Evolutionary conservation across 2,329 filamentous ascomycete species (phyloP).

Genomic region (Pseudomassariella vexata): DNA sequence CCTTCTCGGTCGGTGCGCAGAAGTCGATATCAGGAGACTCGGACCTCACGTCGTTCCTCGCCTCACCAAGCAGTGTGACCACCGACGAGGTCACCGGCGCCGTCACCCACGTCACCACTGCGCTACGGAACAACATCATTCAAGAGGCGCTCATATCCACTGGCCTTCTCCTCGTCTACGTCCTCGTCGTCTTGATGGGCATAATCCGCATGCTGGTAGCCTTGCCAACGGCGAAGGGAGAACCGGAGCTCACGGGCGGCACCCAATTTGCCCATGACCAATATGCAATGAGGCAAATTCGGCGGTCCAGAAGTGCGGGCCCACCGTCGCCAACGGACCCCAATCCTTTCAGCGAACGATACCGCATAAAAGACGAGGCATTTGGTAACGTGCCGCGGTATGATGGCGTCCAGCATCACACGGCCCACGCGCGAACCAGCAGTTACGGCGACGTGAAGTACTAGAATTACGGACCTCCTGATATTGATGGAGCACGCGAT

Average conservation of each 20-base stretch:
- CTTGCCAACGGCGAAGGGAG: conserved; percentile 10
- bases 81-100: conserved; percentile 78
- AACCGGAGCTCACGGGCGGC: too few species aligned
- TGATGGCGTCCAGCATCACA: too few species aligned
- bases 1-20: conserved; percentile 75
- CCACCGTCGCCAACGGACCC: too few species aligned
- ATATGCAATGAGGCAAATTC: too few species aligned
- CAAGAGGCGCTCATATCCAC: conserved; percentile 77
- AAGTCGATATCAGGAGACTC: conserved; percentile 52
- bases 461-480: conserved; percentile 9
- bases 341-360: too few species aligned
- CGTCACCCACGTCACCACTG: conserved; percentile 62
- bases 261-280: too few species aligned
- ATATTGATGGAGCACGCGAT: too few species aligned
- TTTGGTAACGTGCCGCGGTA: too few species aligned
- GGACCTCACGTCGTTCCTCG: conserved; percentile 64
- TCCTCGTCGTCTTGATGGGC: conserved; percentile 71
- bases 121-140: conserved; percentile 62
- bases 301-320: too few species aligned
- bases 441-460: conserved; percentile 15
- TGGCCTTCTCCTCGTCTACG: conserved; percentile 68
- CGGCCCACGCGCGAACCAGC: conserved; percentile 12
- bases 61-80: conserved; percentile 66
- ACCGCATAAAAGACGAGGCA: too few species aligned
- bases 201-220: conserved; percentile 50